Evolutionary conservation across 805 yeast genomes (phyloP).

Genomic region (Kodamaea kaohsiungensis): DNA sequence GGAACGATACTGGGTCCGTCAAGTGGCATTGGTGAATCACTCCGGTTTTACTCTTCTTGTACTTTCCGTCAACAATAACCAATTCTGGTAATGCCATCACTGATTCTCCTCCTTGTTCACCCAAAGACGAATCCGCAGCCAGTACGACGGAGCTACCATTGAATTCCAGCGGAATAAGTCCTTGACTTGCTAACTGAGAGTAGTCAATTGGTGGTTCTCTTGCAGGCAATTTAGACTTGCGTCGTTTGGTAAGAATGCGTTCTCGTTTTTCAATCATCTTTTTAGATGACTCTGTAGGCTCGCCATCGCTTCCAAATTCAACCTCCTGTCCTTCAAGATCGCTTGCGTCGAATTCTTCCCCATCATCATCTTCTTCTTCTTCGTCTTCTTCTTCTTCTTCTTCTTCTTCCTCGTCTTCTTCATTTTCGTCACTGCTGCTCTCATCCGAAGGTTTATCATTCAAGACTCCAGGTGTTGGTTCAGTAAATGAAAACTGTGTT

Average conservation of each 20-base stretch:
- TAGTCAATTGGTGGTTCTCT: background rate
- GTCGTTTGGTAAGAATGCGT: background rate
- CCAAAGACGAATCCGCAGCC: background rate
- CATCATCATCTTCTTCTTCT: conserved; percentile 2
- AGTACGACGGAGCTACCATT: background rate
- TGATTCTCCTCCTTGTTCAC: background rate
- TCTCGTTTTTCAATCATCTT: background rate
- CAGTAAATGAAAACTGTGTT: background rate
- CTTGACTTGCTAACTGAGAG: background rate
- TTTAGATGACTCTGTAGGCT: background rate
- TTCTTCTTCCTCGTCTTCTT: conserved; percentile 13
- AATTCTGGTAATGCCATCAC: conserved; percentile 10
- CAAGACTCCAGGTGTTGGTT: conserved; percentile 2
- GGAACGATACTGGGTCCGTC: conserved; percentile 31
- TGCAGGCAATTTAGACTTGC: background rate
- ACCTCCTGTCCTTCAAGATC: background rate
- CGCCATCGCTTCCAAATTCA: background rate
- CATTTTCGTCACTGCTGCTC: conserved; percentile 17
- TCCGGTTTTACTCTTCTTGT: conserved; percentile 22
- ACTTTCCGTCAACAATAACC: conserved; percentile 12
- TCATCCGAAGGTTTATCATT: conserved; percentile 17
- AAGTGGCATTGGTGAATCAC: conserved; percentile 45
- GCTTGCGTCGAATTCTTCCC: background rate
- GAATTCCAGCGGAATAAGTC: background rate
- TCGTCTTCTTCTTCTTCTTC: conserved; percentile 2